Percentiles rank a stretch among this genome's conserved stretches.
Conservation (phyloP, 2,329 filamentous ascomycete genomes). For the Trichoderma sp. region DNA sequence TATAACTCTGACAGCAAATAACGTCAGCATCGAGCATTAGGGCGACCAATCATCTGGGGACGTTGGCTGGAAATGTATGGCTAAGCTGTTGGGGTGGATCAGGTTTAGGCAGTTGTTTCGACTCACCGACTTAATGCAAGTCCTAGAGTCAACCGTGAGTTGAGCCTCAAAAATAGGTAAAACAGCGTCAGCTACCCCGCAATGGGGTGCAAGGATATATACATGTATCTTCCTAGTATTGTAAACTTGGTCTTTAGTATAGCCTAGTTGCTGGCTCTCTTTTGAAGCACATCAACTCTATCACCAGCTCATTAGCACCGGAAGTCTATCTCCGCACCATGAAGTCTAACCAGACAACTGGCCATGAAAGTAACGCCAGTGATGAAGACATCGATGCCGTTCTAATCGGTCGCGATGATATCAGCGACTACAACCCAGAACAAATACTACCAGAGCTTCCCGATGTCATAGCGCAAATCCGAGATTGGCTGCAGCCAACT, state of each 20-base stretch:
- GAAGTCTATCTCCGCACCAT: background rate
- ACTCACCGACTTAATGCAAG: background rate
- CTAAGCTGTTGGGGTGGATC: background rate
- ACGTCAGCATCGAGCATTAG: background rate
- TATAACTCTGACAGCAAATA: background rate
- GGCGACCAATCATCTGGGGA: background rate
- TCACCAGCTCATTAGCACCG: background rate
- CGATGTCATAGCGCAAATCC: constrained; percentile 31
- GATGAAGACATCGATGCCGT: constrained; percentile 13
- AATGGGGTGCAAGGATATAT: background rate
- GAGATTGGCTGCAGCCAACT: constrained; percentile 40
- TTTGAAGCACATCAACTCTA: background rate
- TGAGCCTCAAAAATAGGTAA: background rate
- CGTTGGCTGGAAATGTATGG: background rate
- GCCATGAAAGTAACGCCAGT: no score
- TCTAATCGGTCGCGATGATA: constrained; percentile 10
- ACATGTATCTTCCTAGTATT: background rate
- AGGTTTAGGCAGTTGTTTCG: background rate
- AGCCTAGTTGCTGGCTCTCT: background rate
- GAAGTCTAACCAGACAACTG: background rate
- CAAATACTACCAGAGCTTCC: constrained; percentile 28
- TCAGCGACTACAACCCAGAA: constrained; percentile 23
- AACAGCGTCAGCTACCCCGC: background rate
- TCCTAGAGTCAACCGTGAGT: background rate
- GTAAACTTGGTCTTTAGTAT: background rate